These are phyloP conservation scores for Lecanicillium sp. DNA, from an alignment of 2,329 filamentous ascomycete species.

Conservation along the genomic window DNA sequence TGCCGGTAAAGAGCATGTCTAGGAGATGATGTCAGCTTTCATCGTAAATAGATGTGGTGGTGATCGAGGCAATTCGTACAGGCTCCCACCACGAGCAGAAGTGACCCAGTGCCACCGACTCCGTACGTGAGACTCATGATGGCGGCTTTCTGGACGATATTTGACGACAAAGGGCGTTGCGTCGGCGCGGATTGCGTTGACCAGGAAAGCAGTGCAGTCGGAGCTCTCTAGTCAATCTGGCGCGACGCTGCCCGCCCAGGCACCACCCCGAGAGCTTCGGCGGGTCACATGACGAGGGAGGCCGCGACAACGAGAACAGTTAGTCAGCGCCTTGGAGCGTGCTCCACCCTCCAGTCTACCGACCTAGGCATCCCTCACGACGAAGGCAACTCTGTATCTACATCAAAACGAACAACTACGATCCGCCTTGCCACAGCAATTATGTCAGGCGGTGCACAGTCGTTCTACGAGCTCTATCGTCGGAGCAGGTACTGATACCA, in stretches of 20 bases:
- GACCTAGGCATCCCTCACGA: not conserved
- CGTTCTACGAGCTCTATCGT: constrained; percentile 92
- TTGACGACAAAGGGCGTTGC: constrained; percentile 15
- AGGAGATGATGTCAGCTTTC: constrained; percentile 6
- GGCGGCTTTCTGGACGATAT: constrained; percentile 17
- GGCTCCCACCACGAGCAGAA: constrained; percentile 65
- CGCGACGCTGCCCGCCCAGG: constrained; percentile 11
- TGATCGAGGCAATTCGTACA: constrained; percentile 50
- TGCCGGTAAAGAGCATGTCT: constrained; percentile 99
- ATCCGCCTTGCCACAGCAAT: constrained; percentile 7
- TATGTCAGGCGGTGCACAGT: constrained; percentile 46
- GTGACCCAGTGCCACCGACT: constrained; percentile 57
- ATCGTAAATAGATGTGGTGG: not conserved
- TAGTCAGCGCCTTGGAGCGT: constrained; percentile 2
- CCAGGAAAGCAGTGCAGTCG: constrained; percentile 14
- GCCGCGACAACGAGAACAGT: not conserved
- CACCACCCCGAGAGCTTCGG: not conserved
- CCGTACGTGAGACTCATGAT: constrained; percentile 69
- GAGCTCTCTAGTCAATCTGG: constrained; percentile 14
- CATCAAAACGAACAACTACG: constrained; percentile 3
- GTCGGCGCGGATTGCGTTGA: constrained; percentile 11
- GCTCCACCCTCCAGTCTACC: not conserved
- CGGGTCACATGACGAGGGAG: constrained; percentile 9
- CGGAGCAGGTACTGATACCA: constrained; percentile 79
- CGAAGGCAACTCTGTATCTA: not conserved